Base-by-base conservation (phyloP, 78 protist species). In the Emiliania huxleyi region DNA sequence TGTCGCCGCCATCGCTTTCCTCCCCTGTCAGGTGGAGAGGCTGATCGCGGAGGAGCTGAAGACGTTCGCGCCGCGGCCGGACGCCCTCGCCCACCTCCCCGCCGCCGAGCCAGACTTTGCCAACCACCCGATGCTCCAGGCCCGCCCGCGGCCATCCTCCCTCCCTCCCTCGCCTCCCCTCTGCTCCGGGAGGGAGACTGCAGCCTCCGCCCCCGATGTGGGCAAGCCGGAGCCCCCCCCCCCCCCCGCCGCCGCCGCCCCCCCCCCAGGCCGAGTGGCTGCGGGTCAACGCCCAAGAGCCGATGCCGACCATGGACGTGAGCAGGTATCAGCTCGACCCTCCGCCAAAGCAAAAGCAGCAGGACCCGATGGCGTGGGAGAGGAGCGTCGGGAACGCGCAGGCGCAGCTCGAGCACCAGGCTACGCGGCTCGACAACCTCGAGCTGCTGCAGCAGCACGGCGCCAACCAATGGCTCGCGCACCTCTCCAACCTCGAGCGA, bases 391-490 rank as follows among this genome's bases (percentile, higher is more conserved):
- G 21, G 42, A 71, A 71, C 42, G 81, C 81, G 42, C 42, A 71
- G 0, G 81, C 81, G 42, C 81, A 71, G 42, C 81, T 71, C 44
- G 81, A 71, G 81, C 81, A 71, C n/a, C 81, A 71, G 42, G 35
- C 44, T 12, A 71, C 37, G 43, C 81, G 81, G 12, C 81, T 71
- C 18, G 81, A 8, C 21, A 71, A 71, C 21, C 42, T 71, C 33
- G 81, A 71, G 81, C 42, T 71, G 29, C 3, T 71, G 81, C 81
- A 71, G 42, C 37, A 71, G 81, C 81, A 71, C 81, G 81, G 81
- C 23, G 42, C 37, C 29, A 26, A 71, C 42, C 43, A 18, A 40
- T 71, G 81, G 81, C 19, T 4, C 33, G 81, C 81, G 42, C 81
- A 71, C 18, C 81, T 71, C 44, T 33, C 15, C 81, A 22, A 3